phyloP scores from a whole-genome alignment of 2,329 filamentous ascomycete species.

The Huntiella omanensis region DNA sequence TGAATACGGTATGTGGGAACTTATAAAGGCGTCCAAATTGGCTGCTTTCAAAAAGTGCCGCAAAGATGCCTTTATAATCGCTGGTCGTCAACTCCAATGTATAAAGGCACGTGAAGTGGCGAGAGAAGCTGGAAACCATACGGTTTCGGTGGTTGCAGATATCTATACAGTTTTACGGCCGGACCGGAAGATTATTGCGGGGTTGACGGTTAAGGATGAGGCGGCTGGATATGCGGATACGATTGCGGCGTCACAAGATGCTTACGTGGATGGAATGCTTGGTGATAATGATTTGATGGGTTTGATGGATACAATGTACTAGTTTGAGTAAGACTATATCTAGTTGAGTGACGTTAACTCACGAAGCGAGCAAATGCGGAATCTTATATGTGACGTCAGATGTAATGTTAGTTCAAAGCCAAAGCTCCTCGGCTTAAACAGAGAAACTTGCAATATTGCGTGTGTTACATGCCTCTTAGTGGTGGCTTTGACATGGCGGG shows the following conservation, averaged over 20 bases:
- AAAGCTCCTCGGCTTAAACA: no score
- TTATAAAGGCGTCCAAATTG: conserved; percentile 29
- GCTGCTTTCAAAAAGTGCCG: conserved; percentile 23
- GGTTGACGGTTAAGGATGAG: conserved; percentile 15
- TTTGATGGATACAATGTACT: neutral
- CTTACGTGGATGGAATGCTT: neutral
- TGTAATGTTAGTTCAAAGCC: no score
- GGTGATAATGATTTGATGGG: neutral
- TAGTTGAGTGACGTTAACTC: no score
- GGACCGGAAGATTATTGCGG: conserved; percentile 17
- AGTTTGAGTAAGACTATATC: no score
- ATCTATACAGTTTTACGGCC: conserved; percentile 21
- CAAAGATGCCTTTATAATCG: conserved; percentile 22
- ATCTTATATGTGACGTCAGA: no score
- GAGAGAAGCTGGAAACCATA: conserved; percentile 10
- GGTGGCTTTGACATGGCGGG: no score
- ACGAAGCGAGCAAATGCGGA: no score
- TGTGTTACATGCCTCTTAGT: neutral
- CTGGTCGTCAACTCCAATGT: conserved; percentile 27
- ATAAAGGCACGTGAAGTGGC: conserved; percentile 23
- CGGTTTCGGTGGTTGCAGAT: conserved; percentile 14
- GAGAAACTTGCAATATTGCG: neutral
- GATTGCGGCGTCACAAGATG: conserved; percentile 2
- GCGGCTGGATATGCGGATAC: conserved; percentile 14
- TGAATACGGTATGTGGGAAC: conserved; percentile 23